Conservation (phyloP, 768 basidiomycete genomes). For the Amanita polypyramis region DNA sequence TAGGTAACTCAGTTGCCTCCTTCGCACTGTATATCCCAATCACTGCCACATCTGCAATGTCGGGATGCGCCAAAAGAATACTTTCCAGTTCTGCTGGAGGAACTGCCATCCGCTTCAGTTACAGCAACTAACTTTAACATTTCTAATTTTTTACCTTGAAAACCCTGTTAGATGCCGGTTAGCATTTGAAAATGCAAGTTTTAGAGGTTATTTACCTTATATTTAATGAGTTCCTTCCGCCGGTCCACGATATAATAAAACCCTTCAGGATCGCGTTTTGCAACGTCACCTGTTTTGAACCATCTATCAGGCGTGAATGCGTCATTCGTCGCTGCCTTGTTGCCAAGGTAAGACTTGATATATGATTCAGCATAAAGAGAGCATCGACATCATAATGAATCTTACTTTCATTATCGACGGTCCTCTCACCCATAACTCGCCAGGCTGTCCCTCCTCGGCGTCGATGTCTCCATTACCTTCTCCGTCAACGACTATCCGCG, state of each 20-base stretch:
- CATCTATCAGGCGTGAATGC: conserved; percentile 66
- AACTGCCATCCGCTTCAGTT: conserved; percentile 29
- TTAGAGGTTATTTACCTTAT: conserved; percentile 35
- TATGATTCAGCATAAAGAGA: neutral
- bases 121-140: too few species aligned
- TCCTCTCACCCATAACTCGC: conserved; percentile 79
- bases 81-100: conserved; percentile 83
- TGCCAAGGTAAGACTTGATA: conserved; percentile 63
- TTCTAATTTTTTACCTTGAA: conserved; percentile 55
- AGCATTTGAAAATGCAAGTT: neutral
- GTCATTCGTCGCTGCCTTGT: conserved; percentile 55
- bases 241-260: conserved; percentile 70
- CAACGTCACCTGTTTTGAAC: conserved; percentile 89
- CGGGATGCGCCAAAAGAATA: conserved; percentile 62
- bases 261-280: conserved; percentile 53
- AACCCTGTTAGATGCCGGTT: conserved; percentile 35
- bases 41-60: conserved; percentile 72
- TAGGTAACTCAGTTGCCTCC: conserved; percentile 76
- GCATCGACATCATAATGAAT: neutral
- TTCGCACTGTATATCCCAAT: conserved; percentile 59
- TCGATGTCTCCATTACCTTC: conserved; percentile 40
- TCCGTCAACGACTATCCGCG: conserved; percentile 57
- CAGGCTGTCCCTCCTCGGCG: conserved; percentile 43
- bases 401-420: conserved; percentile 70
- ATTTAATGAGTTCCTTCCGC: conserved; percentile 67